Evolutionary conservation across 805 yeast genomes (phyloP).

Genomic region (Candida ponderosae): DNA sequence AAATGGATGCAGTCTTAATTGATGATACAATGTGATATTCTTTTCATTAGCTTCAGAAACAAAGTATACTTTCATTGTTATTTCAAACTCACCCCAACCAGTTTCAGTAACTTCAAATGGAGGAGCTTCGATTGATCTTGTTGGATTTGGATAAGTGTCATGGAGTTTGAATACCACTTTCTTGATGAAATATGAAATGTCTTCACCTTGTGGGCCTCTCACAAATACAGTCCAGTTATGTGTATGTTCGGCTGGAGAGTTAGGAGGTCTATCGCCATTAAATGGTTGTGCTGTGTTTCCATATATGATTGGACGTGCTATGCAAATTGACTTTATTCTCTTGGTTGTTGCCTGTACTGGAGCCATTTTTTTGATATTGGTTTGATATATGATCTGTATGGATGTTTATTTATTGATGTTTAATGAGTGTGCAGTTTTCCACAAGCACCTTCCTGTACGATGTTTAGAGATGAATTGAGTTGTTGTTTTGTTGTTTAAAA

Average conservation of each 20-base stretch:
- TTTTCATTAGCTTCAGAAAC: conserved; percentile 85
- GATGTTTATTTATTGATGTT: no score
- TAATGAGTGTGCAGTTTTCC: no score
- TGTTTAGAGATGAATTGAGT: no score
- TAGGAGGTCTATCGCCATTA: conserved; percentile 43
- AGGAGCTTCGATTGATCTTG: conserved; percentile 80
- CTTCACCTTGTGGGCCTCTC: conserved; percentile 71
- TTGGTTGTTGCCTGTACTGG: conserved; percentile 9
- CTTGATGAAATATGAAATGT: conserved; percentile 72
- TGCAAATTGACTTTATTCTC: conserved; percentile 46
- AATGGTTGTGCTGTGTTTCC: conserved; percentile 77
- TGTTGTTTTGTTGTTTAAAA: no score
- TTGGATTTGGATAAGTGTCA: conserved; percentile 84
- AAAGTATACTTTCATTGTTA: conserved; percentile 79
- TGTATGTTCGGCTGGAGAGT: conserved; percentile 83
- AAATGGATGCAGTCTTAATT: conserved; percentile 86
- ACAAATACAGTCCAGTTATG: conserved; percentile 95
- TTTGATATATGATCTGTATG: no score
- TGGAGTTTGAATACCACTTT: conserved; percentile 92
- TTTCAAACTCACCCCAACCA: conserved; percentile 99
- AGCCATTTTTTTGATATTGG: background rate
- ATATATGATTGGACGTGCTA: conserved; percentile 70
- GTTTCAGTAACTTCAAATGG: conserved; percentile 95
- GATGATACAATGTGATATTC: conserved; percentile 79
- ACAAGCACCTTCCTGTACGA: no score